Evolutionary conservation across 1,139 yeast genomes (phyloP).

Genomic region (Kazachstania sp.): DNA sequence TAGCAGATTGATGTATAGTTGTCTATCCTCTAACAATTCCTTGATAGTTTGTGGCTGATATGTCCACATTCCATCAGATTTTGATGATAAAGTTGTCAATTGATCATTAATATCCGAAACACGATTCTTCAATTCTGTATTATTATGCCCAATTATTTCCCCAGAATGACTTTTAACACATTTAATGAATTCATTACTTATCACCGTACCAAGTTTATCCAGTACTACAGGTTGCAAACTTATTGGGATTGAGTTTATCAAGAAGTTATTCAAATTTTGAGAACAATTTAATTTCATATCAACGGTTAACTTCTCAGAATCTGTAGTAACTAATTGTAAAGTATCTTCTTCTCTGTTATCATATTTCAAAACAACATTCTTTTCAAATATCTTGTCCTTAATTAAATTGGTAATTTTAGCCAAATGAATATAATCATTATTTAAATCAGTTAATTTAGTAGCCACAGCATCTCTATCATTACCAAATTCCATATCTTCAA

Average conservation of each 20-base stretch:
- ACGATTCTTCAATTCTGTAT: conserved; percentile 7
- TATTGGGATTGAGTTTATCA: conserved; percentile 7
- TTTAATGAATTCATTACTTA: conserved; percentile 20
- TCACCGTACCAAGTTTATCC: conserved; percentile 13
- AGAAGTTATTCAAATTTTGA: conserved; percentile 12
- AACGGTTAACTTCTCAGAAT: background rate
- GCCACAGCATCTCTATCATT: conserved; percentile 19
- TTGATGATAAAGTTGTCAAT: conserved; percentile 11
- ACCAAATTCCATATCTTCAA: conserved; percentile 18
- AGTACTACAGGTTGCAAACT: conserved; percentile 8
- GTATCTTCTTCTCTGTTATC: background rate
- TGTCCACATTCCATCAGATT: conserved; percentile 10
- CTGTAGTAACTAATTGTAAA: background rate
- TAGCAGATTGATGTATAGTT: conserved; percentile 18
- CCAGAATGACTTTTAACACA: conserved; percentile 20
- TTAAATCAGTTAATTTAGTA: conserved; percentile 10
- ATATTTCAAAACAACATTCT: conserved; percentile 6
- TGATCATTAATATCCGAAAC: conserved; percentile 10
- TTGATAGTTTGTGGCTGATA: conserved; percentile 16
- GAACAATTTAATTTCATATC: conserved; percentile 12
- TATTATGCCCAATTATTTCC: conserved; percentile 12
- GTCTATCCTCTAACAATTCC: conserved; percentile 17
- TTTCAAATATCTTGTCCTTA: conserved; percentile 13
- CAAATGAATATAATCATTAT: conserved; percentile 13
- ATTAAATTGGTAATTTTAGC: conserved; percentile 7